A percentile compares a stretch with the other conserved stretches of the same genome.
These are phyloP conservation scores for Calendula officinalis DNA, from an alignment of 129 eudicot genomes.

Conservation along the genomic window DNA sequence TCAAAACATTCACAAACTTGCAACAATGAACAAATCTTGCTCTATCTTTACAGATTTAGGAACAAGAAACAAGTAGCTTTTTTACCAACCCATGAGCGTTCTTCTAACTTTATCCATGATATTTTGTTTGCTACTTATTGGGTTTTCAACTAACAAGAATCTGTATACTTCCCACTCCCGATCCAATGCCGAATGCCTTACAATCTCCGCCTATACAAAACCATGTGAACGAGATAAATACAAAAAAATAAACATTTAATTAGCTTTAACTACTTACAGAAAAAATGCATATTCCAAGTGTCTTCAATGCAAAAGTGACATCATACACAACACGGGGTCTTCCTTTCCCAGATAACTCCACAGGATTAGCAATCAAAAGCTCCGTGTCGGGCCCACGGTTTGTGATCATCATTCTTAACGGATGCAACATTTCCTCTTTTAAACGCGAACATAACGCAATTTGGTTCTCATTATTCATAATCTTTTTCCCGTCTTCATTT, in stretches of 20 bases:
- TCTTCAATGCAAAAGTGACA: slow-evolving; percentile 67
- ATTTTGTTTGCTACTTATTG: slow-evolving; percentile 44
- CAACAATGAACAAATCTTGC: slow-evolving; percentile 18
- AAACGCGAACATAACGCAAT: slow-evolving; percentile 62
- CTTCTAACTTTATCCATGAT: slow-evolving; percentile 71
- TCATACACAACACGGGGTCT: slow-evolving; percentile 92
- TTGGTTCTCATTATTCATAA: slow-evolving; percentile 58
- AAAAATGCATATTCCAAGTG: slow-evolving; percentile 77
- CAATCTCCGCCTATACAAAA: slow-evolving; percentile 75
- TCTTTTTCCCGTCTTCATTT: slow-evolving; percentile 71
- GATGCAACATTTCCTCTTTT: slow-evolving; percentile 90
- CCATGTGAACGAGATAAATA: neutral
- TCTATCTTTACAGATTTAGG: neutral
- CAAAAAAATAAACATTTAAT: neutral
- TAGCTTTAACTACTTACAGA: slow-evolving; percentile 47
- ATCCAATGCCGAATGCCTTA: slow-evolving; percentile 65
- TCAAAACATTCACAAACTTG: slow-evolving; percentile 14
- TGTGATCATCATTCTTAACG: slow-evolving; percentile 65
- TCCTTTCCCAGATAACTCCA: slow-evolving; percentile 81
- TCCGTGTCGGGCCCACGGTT: slow-evolving; percentile 95
- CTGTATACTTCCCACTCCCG: slow-evolving; percentile 95
- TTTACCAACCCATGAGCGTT: slow-evolving; percentile 62
- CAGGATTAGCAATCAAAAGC: slow-evolving; percentile 90
- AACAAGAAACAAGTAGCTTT: neutral
- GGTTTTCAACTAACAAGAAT: slow-evolving; percentile 67